phyloP scores from a whole-genome alignment of 2,329 filamentous ascomycete genomes.

The Aspergillus tanneri region DNA sequence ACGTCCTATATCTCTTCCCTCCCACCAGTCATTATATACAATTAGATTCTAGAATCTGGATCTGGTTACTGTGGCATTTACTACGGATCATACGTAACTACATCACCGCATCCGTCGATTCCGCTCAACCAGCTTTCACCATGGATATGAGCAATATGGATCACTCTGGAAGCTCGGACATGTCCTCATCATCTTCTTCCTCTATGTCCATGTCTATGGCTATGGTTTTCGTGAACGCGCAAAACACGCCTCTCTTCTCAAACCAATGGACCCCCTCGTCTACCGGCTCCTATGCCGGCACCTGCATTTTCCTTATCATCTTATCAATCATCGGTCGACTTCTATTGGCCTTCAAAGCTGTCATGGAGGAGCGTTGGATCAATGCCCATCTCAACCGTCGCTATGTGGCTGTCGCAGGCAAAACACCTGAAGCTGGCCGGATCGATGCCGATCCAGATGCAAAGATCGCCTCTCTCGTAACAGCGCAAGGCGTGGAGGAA shows the following conservation, averaged over 20 bases:
- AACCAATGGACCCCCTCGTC: slow-evolving; percentile 69
- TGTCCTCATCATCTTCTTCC: slow-evolving; percentile 14
- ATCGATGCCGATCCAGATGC: slow-evolving; percentile 60
- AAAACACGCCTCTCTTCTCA: slow-evolving; percentile 65
- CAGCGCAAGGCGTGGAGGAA: slow-evolving; percentile 77
- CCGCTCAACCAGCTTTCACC: not conserved
- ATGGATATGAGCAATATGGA: slow-evolving; percentile 24
- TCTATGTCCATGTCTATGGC: slow-evolving; percentile 29
- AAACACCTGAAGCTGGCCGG: slow-evolving; percentile 58
- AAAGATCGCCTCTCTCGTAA: slow-evolving; percentile 65
- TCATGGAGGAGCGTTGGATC: slow-evolving; percentile 64
- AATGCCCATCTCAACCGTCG: slow-evolving; percentile 70
- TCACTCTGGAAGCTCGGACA: slow-evolving; percentile 14
- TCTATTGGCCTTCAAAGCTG: slow-evolving; percentile 67
- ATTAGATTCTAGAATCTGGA: not conserved
- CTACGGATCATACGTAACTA: not conserved
- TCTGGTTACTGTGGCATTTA: not conserved
- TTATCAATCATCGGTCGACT: slow-evolving; percentile 69
- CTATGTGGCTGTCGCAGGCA: slow-evolving; percentile 72
- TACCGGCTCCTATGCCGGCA: slow-evolving; percentile 75
- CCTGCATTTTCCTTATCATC: slow-evolving; percentile 84
- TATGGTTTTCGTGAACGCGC: slow-evolving; percentile 55
- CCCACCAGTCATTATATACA: not conserved
- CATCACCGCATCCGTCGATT: not conserved
- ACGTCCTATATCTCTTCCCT: not conserved